These are phyloP conservation scores for Pontederia crassipes DNA, from an alignment of 176 grass and related monocot genomes.

Conservation along the genomic window DNA sequence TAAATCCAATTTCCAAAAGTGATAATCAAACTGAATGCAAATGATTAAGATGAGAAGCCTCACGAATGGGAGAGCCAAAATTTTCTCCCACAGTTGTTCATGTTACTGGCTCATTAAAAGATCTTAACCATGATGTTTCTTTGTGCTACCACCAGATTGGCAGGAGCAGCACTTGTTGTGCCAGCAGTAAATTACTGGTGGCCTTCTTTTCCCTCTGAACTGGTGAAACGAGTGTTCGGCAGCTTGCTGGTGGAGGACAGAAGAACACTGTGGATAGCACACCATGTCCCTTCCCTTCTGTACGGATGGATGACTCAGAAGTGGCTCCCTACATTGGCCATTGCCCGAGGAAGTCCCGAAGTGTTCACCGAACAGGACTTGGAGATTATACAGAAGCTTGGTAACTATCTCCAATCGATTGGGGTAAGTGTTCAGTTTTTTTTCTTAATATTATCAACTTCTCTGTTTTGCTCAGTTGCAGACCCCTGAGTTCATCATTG, in stretches of 20 bases:
- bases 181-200: conserved; percentile 77
- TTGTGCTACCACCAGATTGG: conserved; percentile 17
- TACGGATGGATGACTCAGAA: conserved; percentile 49
- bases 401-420: neutral
- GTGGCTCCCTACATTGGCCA: conserved; percentile 25
- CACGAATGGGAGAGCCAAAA: too few relatives aligned
- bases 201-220: conserved; percentile 29
- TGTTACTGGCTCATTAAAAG: too few relatives aligned
- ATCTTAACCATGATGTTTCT: too few relatives aligned
- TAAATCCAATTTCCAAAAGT: too few relatives aligned
- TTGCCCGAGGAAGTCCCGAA: conserved; percentile 7
- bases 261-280: conserved; percentile 41
- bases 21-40: too few relatives aligned
- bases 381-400: conserved; percentile 24
- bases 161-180: conserved; percentile 37
- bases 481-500: too few relatives aligned
- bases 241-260: conserved; percentile 25
- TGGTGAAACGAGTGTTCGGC: conserved; percentile 23
- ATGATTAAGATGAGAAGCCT: too few relatives aligned
- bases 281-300: conserved; percentile 37
- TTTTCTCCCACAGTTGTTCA: too few relatives aligned
- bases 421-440: conserved; percentile 13
- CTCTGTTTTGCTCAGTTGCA: neutral
- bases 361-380: conserved; percentile 31
- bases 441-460: neutral